phyloP scores from a whole-genome alignment of 2,329 filamentous ascomycete genomes.

The Cladosporium halotolerans region DNA sequence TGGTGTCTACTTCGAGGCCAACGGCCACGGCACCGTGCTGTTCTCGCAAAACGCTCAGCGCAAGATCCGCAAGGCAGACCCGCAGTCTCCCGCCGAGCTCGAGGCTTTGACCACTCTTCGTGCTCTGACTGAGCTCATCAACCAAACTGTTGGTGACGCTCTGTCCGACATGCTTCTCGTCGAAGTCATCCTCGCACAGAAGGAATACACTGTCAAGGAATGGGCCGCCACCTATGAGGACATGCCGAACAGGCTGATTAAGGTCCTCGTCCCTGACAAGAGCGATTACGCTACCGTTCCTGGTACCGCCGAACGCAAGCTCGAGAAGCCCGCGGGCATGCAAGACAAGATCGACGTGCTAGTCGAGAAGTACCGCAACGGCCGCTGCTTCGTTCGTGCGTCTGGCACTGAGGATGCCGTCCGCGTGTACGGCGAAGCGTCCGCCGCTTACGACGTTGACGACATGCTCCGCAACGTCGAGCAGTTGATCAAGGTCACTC shows the following conservation, averaged over 20 bases:
- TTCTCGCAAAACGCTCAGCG: constrained; percentile 82
- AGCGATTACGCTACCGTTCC: constrained; percentile 87
- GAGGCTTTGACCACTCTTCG: constrained; percentile 78
- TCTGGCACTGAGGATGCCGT: constrained; percentile 95
- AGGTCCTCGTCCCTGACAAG: constrained; percentile 82
- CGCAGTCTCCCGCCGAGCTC: constrained; percentile 86
- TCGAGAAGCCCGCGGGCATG: constrained; percentile 70
- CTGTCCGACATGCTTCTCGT: constrained; percentile 94
- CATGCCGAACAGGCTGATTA: constrained; percentile 89
- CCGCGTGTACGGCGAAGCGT: constrained; percentile 91
- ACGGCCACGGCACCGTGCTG: constrained; percentile 92
- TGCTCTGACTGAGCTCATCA: constrained; percentile 84
- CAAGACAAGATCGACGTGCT: constrained; percentile 82
- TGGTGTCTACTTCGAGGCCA: constrained; percentile 97
- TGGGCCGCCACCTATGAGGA: constrained; percentile 93
- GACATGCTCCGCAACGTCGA: constrained; percentile 79
- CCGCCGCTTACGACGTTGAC: constrained; percentile 80
- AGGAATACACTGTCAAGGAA: constrained; percentile 76
- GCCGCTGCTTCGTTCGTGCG: constrained; percentile 82
- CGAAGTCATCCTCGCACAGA: constrained; percentile 92
- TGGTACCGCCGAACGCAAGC: constrained; percentile 67
- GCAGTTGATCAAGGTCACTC: constrained; percentile 15
- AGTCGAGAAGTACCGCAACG: constrained; percentile 85
- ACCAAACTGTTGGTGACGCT: constrained; percentile 95
- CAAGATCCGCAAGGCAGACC: constrained; percentile 70